A percentile compares a stretch with the other conserved stretches of the same genome.
These are phyloP conservation scores for Rhodotorula graminis DNA, from an alignment of 768 basidiomycete genomes.

Conservation along the genomic window DNA sequence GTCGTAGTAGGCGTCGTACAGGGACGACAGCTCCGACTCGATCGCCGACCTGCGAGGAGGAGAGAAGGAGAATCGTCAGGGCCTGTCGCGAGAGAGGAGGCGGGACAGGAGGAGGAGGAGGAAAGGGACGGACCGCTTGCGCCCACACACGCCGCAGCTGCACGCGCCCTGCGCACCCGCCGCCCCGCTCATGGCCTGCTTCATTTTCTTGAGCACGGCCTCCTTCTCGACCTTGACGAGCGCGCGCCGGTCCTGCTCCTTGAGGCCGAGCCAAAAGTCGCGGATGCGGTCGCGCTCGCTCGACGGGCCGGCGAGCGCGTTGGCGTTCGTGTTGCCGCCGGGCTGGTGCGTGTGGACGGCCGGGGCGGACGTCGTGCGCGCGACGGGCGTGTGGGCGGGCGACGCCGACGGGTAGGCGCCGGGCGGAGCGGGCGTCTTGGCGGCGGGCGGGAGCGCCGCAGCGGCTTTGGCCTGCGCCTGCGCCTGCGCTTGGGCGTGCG, in stretches of 20 bases:
- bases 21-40: constrained; percentile 98
- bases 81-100: no score
- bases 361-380: constrained; percentile 10
- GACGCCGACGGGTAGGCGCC: constrained; percentile 28
- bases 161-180: constrained; percentile 83
- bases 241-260: constrained; percentile 80
- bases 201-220: constrained; percentile 96
- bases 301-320: constrained; percentile 38
- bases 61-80: no score
- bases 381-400: constrained; percentile 19
- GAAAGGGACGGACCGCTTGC: constrained; percentile 74
- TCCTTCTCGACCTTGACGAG: constrained; percentile 98
- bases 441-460: background rate
- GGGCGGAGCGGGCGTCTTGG: constrained; percentile 12
- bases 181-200: constrained; percentile 73
- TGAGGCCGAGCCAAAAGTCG: constrained; percentile 93
- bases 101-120: no score
- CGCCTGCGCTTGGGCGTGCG: constrained; percentile 41
- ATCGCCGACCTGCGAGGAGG: constrained; percentile 69
- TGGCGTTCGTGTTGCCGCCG: constrained; percentile 26
- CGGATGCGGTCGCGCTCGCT: constrained; percentile 90
- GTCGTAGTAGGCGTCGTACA: constrained; percentile 99
- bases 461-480: constrained; percentile 2
- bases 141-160: constrained; percentile 92
- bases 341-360: background rate